Base-by-base conservation (phyloP, 108 stramenopile genomes). In the Tribonema minus region DNA sequence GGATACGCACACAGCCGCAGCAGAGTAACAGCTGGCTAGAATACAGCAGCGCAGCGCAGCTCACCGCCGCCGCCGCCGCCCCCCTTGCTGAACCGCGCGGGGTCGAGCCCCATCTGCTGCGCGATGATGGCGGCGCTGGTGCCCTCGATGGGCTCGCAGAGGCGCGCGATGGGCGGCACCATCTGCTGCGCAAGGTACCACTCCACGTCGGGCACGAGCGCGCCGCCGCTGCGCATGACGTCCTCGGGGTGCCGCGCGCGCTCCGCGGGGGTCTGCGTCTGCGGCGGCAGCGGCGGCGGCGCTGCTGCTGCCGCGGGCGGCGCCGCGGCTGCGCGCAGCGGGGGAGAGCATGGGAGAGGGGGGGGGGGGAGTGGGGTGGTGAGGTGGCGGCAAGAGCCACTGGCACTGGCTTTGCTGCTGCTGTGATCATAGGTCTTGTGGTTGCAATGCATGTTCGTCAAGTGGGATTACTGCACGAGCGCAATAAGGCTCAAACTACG, bases 181-280 rank as follows among this genome's bases (percentile, higher is more conserved):
- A 99, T 95, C 86, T 99, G 98, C 81, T 95, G 92, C 35, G 91
- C 84, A 72, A 99, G 82, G 82, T 99, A 99, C 97, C 97, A 99
- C 70, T 98, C 85, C 26, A 83, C 82, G 72, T 86, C 87, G 35
- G 81, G 65, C 64, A 81, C 81, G 1, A 86, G 78, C 58, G 72
- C 86, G 7, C 94, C 95, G 20, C 72, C 84, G 81, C 90, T 92
- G 62, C 94, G 91, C 5, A 54, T 71, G 59, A 96, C 89, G 74
- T 96, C 95, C 39, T 96, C 94, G 4, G 95, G 95, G 76, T 95
- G 94, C 41, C 91, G 88, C 41, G 95, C 95, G 34, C 93, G 88
- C 62, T 95, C 93, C 5, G 91, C 89, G 9, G 87, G 85, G 15
- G 87, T 68, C 29, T 15, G 46, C 20, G 68, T 67, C n/a, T n/a